These are phyloP conservation scores for Oenanthe sinensis DNA, from an alignment of 129 eudicot species.

Conservation along the genomic window DNA sequence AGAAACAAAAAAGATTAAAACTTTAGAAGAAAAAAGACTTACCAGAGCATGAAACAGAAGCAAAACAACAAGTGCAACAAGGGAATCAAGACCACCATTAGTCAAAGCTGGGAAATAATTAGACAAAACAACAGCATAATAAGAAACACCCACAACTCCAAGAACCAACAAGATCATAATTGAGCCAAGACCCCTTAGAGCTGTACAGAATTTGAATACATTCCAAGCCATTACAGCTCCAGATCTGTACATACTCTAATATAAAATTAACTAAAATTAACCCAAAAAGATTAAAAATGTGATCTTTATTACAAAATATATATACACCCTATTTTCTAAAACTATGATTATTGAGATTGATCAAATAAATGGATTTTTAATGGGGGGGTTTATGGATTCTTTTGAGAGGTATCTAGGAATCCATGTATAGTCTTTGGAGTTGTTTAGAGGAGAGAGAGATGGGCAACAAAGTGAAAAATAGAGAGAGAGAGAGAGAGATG, in stretches of 20 bases:
- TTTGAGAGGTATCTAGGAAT: neutral
- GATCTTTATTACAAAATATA: neutral
- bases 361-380: slow-evolving; percentile 12
- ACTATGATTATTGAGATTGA: neutral
- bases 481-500: neutral
- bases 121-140: slow-evolving; percentile 86
- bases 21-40: slow-evolving; percentile 3
- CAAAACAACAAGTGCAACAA: slow-evolving; percentile 52
- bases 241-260: slow-evolving; percentile 72
- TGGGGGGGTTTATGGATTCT: slow-evolving; percentile 13
- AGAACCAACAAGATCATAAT: slow-evolving; percentile 92
- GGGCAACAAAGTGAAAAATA: neutral
- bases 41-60: slow-evolving; percentile 69
- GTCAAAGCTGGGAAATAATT: slow-evolving; percentile 68
- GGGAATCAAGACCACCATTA: slow-evolving; percentile 65
- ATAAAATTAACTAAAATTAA: neutral
- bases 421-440: neutral
- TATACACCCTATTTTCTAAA: neutral
- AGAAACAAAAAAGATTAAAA: neutral
- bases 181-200: slow-evolving; percentile 80
- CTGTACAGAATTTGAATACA: slow-evolving; percentile 95
- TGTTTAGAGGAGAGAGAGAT: neutral
- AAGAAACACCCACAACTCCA: slow-evolving; percentile 86
- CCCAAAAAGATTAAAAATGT: neutral
- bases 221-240: slow-evolving; percentile 99